Evolutionary conservation across 2,329 filamentous ascomycete genomes (phyloP).

Genomic region (Ceratocystis colombiana): DNA sequence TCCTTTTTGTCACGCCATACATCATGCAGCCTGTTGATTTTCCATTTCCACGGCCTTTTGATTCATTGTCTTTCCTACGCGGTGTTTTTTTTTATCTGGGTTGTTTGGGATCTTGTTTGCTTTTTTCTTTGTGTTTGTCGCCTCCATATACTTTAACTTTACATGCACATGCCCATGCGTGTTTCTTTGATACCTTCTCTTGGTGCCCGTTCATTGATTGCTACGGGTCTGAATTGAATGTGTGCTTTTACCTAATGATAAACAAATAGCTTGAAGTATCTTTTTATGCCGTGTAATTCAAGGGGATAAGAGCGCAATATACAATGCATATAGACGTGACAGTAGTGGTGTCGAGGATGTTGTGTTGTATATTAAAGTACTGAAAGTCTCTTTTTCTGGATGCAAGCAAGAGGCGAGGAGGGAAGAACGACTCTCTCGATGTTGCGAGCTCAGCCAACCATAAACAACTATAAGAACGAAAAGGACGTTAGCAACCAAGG

Average conservation of each 20-base stretch:
- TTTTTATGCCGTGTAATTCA: not conserved
- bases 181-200: not conserved
- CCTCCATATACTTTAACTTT: not conserved
- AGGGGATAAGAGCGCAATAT: too few relatives aligned
- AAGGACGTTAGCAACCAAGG: not conserved
- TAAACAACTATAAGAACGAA: constrained; percentile 18
- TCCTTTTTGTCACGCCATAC: not conserved
- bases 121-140: not conserved
- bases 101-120: constrained; percentile 3
- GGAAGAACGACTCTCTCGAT: not conserved
- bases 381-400: too few relatives aligned
- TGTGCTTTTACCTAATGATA: not conserved
- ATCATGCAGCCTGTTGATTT: constrained; percentile 17
- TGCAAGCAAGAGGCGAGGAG: too few relatives aligned
- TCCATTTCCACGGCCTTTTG: not conserved
- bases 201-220: constrained; percentile 2
- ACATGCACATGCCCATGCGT: constrained; percentile 24
- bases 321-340: too few relatives aligned
- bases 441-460: constrained; percentile 19
- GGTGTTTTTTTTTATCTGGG: not conserved
- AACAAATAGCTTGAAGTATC: not conserved
- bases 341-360: too few relatives aligned
- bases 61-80: not conserved
- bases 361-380: too few relatives aligned
- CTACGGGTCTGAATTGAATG: not conserved